Conservation (phyloP, 2,329 filamentous ascomycete genomes). For the Cladophialophora yegresii region DNA sequence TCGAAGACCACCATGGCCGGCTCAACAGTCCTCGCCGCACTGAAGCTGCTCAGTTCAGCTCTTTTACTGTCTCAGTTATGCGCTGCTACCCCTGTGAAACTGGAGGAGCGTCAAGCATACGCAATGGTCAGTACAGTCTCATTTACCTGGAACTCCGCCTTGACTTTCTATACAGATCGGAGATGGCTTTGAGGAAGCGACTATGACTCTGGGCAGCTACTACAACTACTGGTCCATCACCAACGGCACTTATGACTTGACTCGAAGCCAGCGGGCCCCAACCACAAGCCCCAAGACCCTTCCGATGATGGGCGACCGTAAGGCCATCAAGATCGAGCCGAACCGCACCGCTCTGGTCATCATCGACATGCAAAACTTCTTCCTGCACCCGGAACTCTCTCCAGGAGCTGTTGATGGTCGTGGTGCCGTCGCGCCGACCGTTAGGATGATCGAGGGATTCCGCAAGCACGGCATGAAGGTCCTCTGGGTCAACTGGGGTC, state of each 20-base stretch:
- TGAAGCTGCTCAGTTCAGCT: slow-evolving; percentile 10
- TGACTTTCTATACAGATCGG: background rate
- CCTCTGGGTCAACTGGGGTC: slow-evolving; percentile 60
- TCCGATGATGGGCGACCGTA: slow-evolving; percentile 37
- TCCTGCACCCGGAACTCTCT: slow-evolving; percentile 49
- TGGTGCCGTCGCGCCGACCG: slow-evolving; percentile 43
- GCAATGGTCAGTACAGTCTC: slow-evolving; percentile 3
- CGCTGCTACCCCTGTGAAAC: slow-evolving; percentile 7
- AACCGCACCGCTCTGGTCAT: slow-evolving; percentile 51
- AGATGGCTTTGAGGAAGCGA: slow-evolving; percentile 24
- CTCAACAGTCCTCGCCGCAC: background rate
- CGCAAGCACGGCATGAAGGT: slow-evolving; percentile 52
- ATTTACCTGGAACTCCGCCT: background rate
- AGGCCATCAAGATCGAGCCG: slow-evolving; percentile 45
- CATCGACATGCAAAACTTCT: slow-evolving; percentile 57
- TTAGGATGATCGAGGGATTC: slow-evolving; percentile 49
- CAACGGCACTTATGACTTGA: slow-evolving; percentile 40
- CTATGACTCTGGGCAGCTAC: slow-evolving; percentile 37
- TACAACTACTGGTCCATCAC: slow-evolving; percentile 42
- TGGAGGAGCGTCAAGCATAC: slow-evolving; percentile 24
- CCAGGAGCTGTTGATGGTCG: slow-evolving; percentile 47
- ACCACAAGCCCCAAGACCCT: slow-evolving; percentile 31
- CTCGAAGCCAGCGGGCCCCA: slow-evolving; percentile 38
- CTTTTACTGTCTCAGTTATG: slow-evolving; percentile 6
- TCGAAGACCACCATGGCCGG: background rate